Evolutionary conservation across 2,329 filamentous ascomycete species (phyloP).

Genomic region (Penicillium psychrosexuale): DNA sequence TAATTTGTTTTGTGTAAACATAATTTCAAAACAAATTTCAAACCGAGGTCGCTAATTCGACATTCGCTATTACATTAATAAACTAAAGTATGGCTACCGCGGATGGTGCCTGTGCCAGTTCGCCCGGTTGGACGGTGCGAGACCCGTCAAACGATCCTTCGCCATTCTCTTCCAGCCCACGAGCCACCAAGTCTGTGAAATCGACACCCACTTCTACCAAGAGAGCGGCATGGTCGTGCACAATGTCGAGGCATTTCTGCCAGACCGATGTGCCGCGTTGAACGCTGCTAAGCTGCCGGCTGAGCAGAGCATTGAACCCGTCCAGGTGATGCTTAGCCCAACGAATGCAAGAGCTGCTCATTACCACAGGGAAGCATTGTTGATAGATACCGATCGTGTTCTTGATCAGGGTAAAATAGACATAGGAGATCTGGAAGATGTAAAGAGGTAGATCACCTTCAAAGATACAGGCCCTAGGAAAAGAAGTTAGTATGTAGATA

Average conservation of each 20-base stretch:
- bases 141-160: constrained; percentile 18
- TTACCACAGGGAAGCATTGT: constrained; percentile 74
- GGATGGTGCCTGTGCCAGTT: constrained; percentile 6
- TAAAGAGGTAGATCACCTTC: constrained; percentile 90
- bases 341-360: constrained; percentile 93
- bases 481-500: constrained; percentile 22
- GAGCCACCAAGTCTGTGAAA: constrained; percentile 77
- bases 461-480: constrained; percentile 79
- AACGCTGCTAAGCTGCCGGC: constrained; percentile 81
- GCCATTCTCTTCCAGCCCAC: constrained; percentile 40
- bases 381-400: constrained; percentile 92
- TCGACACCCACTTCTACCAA: constrained; percentile 84
- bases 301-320: constrained; percentile 79
- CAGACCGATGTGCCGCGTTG: constrained; percentile 72
- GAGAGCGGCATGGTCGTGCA: constrained; percentile 74
- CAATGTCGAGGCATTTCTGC: constrained; percentile 77
- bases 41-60: neutral
- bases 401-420: constrained; percentile 90
- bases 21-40: neutral
- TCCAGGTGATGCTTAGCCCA: constrained; percentile 98
- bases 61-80: neutral
- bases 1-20: neutral
- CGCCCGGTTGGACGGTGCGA: constrained; percentile 17
- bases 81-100: neutral
- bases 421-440: constrained; percentile 91